A percentile compares a stretch with the other conserved stretches of the same genome.
Evolutionary conservation across 805 yeast genomes (phyloP).

Genomic region (Candida endomychidarum): DNA sequence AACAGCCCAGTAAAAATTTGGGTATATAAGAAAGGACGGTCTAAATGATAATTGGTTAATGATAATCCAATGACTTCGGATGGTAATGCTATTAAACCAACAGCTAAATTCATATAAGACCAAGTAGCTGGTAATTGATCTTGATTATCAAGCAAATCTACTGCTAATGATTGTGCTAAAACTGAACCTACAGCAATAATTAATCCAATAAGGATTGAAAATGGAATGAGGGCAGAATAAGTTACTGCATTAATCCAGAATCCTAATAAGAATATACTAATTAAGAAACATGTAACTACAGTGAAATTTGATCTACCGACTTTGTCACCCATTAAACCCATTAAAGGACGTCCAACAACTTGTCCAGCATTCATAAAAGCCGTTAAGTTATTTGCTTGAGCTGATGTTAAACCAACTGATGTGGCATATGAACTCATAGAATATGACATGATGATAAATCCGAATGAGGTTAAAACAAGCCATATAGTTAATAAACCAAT

Average conservation of each 20-base stretch:
- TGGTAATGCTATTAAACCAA: slow-evolving; percentile 35
- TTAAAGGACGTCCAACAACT: slow-evolving; percentile 48
- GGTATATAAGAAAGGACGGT: slow-evolving; percentile 51
- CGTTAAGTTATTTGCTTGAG: slow-evolving; percentile 33
- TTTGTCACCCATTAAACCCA: slow-evolving; percentile 48
- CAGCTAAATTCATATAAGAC: slow-evolving; percentile 37
- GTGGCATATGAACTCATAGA: slow-evolving; percentile 40
- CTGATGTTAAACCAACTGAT: slow-evolving; percentile 41
- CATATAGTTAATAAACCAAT: slow-evolving; percentile 28
- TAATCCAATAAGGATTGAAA: slow-evolving; percentile 30
- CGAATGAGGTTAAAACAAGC: slow-evolving; percentile 39
- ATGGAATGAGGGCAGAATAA: slow-evolving; percentile 31
- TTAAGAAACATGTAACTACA: slow-evolving; percentile 18
- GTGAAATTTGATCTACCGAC: slow-evolving; percentile 47
- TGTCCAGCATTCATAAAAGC: slow-evolving; percentile 44
- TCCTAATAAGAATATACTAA: slow-evolving; percentile 29
- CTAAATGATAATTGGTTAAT: slow-evolving; percentile 16
- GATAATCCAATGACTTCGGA: slow-evolving; percentile 59
- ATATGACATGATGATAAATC: slow-evolving; percentile 36
- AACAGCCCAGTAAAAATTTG: slow-evolving; percentile 58
- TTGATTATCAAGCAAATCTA: slow-evolving; percentile 22
- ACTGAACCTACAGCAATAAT: slow-evolving; percentile 31
- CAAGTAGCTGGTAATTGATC: slow-evolving; percentile 36
- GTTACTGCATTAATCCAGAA: slow-evolving; percentile 39
- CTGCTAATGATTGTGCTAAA: slow-evolving; percentile 25